Evolutionary conservation across 169 alveolate species (phyloP).

Genomic region (Plasmodium sp.): DNA sequence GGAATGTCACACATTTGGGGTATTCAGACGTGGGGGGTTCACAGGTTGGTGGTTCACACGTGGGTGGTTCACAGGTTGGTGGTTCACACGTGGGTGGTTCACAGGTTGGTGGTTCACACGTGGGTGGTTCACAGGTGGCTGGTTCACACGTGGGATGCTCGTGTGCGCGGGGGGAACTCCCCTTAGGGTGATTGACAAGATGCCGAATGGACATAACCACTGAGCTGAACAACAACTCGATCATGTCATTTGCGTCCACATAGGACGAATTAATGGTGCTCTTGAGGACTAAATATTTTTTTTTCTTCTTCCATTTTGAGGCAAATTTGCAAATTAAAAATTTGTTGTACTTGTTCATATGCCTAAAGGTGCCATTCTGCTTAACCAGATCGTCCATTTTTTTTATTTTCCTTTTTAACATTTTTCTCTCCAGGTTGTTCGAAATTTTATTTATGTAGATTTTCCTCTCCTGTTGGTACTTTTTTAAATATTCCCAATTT

Average conservation of each 20-base stretch:
- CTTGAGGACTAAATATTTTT: conserved; percentile 29
- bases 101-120: neutral
- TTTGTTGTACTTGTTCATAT: conserved; percentile 46
- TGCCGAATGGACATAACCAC: neutral
- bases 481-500: conserved; percentile 22
- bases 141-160: neutral
- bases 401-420: conserved; percentile 43
- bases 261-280: neutral
- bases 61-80: neutral
- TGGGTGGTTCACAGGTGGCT: neutral
- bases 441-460: conserved; percentile 22
- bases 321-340: conserved; percentile 12
- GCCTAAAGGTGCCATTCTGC: conserved; percentile 16
- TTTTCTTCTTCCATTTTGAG: conserved; percentile 13
- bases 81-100: neutral
- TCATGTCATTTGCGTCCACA: conserved; percentile 18
- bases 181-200: neutral
- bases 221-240: conserved; percentile 24
- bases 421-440: conserved; percentile 20
- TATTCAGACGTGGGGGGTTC: neutral
- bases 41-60: neutral
- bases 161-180: neutral
- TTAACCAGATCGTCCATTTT: conserved; percentile 34
- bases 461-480: conserved; percentile 12
- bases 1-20: conserved; percentile 5